Base-by-base conservation (phyloP, 129 eudicot genomes). In the Mikania micrantha region DNA sequence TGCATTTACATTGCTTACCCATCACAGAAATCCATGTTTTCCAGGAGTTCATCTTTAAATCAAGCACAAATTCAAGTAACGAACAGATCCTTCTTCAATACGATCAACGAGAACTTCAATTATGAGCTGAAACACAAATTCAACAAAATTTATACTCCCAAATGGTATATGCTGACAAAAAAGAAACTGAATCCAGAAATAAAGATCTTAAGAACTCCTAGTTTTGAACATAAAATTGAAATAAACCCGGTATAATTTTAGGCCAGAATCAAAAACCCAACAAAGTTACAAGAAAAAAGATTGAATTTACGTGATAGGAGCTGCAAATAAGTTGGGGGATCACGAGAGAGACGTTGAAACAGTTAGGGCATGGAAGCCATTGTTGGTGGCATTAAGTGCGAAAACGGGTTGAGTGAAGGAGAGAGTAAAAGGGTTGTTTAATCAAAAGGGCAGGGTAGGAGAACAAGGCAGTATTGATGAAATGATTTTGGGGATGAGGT, bases 351-450 rank as follows among this genome's bases (percentile, higher is more conserved):
- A 74, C 27, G 73, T 41, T 62, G 20, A 44, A 41, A 42, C 59
- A 75, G 71, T 29, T 65, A 35, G 63, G 54, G 56, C 25, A 70
- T 6, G 21, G 74, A 40, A 66, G 56, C 28, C 50, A 74, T 42
- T 35, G 64, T 42, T 64, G 74, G 63, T 67, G 69, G 74, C 61
- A 58, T 64, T 47, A 59, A 67, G 79, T 67, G 74, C 20, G 31
- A 75, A 67, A 49, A 67, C 74, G 74, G 49, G 79, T 66, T 65
- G 68, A n/a, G 61, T 57, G 74, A 74, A 64, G 25, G 60, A 39
- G 42, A 56, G 27, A 5, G 21, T 4, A 20, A 27, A 53, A 6
- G 5, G 66, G 29, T 69, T 56, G 13, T 54, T 54, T n/a, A 54
- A 24, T 34, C n/a, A 38, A 53, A 69, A 39, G 38, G 29, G 42